Conservation (phyloP, 1,284 basidiomycete genomes). For the Trichosporon sp. region DNA sequence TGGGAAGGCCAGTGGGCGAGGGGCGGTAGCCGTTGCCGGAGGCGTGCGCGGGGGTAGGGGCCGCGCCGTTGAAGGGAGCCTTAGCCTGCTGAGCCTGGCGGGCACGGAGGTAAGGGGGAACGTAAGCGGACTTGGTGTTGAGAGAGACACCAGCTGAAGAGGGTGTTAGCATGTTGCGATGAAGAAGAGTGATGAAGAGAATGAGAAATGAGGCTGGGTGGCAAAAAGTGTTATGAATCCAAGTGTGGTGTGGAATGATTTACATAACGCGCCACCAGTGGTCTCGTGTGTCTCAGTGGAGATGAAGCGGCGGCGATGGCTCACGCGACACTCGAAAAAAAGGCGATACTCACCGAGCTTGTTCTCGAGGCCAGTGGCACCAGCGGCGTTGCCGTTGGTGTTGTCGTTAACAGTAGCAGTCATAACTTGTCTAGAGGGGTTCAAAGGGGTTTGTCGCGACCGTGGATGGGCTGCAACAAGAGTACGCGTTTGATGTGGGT, state of each 20-base stretch:
- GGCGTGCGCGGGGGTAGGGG: conserved; percentile 36
- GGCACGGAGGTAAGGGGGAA: conserved; percentile 82
- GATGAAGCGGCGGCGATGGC: not conserved
- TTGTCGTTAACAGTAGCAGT: conserved; percentile 45
- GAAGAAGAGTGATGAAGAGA: not conserved
- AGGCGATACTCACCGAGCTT: conserved; percentile 69
- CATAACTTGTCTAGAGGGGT: conserved; percentile 41
- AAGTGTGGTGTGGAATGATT: not conserved
- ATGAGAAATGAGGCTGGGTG: conserved; percentile 17
- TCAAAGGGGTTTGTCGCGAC: conserved; percentile 21
- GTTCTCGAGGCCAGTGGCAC: conserved; percentile 73
- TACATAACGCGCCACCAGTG: conserved; percentile 12
- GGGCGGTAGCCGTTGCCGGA: conserved; percentile 43
- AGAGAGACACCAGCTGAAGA: conserved; percentile 40
- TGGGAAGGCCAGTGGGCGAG: conserved; percentile 50
- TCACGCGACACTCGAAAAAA: conserved; percentile 28
- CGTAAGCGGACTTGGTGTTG: conserved; percentile 79
- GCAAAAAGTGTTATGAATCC: conserved; percentile 16
- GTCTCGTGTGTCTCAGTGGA: conserved; percentile 14
- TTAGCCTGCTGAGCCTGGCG: conserved; percentile 48
- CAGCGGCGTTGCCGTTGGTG: conserved; percentile 58
- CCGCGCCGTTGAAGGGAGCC: conserved; percentile 33
- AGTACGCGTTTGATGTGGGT: not conserved
- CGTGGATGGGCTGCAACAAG: conserved; percentile 15
- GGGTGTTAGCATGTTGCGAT: conserved; percentile 20